Evolutionary conservation across 2,329 filamentous ascomycete genomes (phyloP), one percentile per base, ranked within the genome.

Genomic region (Alternaria sp.): DNA sequence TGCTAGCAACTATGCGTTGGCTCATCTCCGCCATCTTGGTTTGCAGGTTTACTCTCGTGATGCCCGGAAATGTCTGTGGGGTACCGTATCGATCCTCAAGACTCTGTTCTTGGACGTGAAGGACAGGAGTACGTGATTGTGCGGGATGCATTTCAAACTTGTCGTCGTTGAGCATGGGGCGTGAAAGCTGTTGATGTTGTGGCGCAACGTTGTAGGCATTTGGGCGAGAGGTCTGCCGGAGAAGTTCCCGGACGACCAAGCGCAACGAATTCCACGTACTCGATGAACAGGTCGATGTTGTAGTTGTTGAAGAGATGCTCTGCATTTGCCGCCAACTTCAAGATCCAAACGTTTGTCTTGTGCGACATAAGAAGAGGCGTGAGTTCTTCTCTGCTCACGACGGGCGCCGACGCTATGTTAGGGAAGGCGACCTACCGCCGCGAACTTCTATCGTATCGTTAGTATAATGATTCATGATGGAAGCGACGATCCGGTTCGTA

Each of bases 101-200:
- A 12, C 63, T 66, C 30, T 65, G 55, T 44, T 71, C 68, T 9
- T 70, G 64, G 44, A 61, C 55, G 33, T 68, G 64, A 23, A 69
- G 66, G 44, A 72, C 60, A 10, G 72, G 71, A 9, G 72, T 72
- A 28, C 60, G 63, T 45, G 70, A 65, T 15, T 71, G 72, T n/a
- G 71, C 70, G 10, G 71, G 71, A 41, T 74, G 71, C 60, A 69
- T 68, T 41, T 73, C 69, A 15, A 72, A 68, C 10, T 65, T 63
- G 49, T 70, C 68, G n/a, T 68, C 62, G 11, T 55, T 61, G 51
- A 62, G 58, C 7, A 65, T 56, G 26, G 54, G 50, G 28, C 18
- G 65, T 57, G 55, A 49, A 54, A 41, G 68, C 43, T 54, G 66
- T 41, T 50, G 66, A 25, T 50, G 65, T 57, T 67, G 68, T 28